Conservation (phyloP, 2,329 filamentous ascomycete species). For the Aaosphaeria arxii region DNA sequence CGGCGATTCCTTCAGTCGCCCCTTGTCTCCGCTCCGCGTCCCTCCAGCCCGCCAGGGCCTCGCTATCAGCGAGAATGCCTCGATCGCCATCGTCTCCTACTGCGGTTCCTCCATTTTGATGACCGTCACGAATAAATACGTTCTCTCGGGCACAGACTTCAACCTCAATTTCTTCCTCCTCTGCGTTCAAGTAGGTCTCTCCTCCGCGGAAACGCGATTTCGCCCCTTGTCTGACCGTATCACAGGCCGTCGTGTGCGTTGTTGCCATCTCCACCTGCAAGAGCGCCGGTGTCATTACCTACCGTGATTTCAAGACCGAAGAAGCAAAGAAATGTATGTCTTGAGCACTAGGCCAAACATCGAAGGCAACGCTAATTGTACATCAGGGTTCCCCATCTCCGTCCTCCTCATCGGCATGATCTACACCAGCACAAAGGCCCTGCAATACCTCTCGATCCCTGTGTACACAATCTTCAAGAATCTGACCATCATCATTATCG, state of each 20-base stretch:
- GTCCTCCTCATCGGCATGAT: slow-evolving; percentile 98
- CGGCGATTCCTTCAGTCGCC: slow-evolving; percentile 36
- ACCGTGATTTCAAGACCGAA: slow-evolving; percentile 77
- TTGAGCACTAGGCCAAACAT: background rate
- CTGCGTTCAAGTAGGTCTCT: slow-evolving; percentile 75
- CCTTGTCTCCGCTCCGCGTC: slow-evolving; percentile 12
- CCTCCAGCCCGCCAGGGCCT: slow-evolving; percentile 49
- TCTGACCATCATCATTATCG: slow-evolving; percentile 96
- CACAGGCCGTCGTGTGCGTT: slow-evolving; percentile 84
- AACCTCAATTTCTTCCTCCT: slow-evolving; percentile 97
- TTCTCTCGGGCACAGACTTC: slow-evolving; percentile 85
- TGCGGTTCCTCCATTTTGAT: slow-evolving; percentile 96
- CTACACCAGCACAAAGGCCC: slow-evolving; percentile 92
- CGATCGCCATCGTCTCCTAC: slow-evolving; percentile 81
- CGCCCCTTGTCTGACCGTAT: slow-evolving; percentile 12
- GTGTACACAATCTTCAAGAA: slow-evolving; percentile 99
- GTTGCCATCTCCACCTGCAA: slow-evolving; percentile 81
- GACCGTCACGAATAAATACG: slow-evolving; percentile 99
- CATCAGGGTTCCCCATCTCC: slow-evolving; percentile 88
- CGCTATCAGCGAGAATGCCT: slow-evolving; percentile 68
- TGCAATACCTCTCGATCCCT: slow-evolving; percentile 94
- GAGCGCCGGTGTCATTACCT: slow-evolving; percentile 75
- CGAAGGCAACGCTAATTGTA: slow-evolving; percentile 9
- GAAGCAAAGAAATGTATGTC: slow-evolving; percentile 88
- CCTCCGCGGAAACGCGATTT: background rate